Conservation (phyloP, 2,329 filamentous ascomycete genomes). For the Paracoccidioides lutzii region DNA sequence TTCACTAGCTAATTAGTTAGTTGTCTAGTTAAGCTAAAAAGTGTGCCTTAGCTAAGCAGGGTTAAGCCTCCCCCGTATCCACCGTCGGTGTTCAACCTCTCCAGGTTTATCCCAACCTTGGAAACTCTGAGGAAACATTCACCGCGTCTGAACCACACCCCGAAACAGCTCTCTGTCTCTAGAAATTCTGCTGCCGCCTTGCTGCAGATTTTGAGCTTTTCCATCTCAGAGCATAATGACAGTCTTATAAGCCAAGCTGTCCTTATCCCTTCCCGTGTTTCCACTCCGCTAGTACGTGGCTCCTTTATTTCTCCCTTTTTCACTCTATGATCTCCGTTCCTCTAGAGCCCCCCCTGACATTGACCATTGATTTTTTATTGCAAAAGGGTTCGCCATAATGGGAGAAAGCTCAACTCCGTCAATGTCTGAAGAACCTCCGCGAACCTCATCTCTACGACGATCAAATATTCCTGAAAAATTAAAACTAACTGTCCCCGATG, state of each 20-base stretch:
- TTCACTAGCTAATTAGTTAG: too few species aligned
- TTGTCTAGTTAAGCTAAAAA: too few species aligned
- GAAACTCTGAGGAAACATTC: too few species aligned
- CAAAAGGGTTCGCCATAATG: background rate
- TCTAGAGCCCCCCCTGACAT: background rate
- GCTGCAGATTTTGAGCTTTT: background rate
- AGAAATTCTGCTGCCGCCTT: background rate
- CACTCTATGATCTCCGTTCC: background rate
- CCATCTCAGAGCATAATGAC: background rate
- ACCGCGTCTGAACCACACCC: background rate
- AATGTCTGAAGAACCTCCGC: background rate
- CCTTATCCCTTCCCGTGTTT: background rate
- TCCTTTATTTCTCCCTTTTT: too few species aligned
- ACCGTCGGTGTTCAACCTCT: background rate
- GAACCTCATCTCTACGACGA: background rate
- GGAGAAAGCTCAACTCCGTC: background rate
- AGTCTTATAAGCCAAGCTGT: background rate
- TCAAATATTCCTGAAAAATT: background rate
- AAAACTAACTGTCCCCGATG: background rate
- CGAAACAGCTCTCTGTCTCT: background rate
- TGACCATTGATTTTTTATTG: background rate
- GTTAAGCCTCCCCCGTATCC: background rate
- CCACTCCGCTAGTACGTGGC: background rate
- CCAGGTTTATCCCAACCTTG: too few species aligned
- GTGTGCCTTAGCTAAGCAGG: background rate